These are phyloP conservation scores for Backusella tarrabulga DNA, from an alignment of 192 early-diverging fungal genomes.

Conservation along the genomic window DNA sequence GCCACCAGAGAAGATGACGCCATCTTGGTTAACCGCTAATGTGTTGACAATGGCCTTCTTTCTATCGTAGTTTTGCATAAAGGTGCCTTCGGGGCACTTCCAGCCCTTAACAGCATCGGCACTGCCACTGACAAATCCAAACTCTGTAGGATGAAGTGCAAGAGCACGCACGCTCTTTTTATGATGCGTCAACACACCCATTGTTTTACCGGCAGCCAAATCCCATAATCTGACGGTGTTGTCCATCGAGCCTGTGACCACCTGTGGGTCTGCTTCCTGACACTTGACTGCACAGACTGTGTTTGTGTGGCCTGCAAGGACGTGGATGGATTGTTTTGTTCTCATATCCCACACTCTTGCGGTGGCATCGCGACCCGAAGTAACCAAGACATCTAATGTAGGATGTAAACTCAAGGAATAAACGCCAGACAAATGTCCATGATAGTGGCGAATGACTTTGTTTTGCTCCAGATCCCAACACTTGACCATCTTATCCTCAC, in stretches of 20 bases:
- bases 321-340: conserved; percentile 90
- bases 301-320: conserved; percentile 81
- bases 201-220: conserved; percentile 92
- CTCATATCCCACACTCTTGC: conserved; percentile 99
- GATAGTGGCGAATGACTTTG: conserved; percentile 98
- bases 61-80: conserved; percentile 92
- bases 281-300: conserved; percentile 88
- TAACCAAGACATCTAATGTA: conserved; percentile 91
- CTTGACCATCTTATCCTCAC: conserved; percentile 98
- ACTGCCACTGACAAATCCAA: conserved; percentile 86
- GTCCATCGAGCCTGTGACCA: conserved; percentile 93
- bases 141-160: conserved; percentile 90
- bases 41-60: conserved; percentile 90
- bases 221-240: conserved; percentile 96
- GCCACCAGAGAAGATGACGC: conserved; percentile 94
- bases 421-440: conserved; percentile 95
- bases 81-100: conserved; percentile 93
- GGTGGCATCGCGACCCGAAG: conserved; percentile 91
- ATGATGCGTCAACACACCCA: conserved; percentile 94
- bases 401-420: conserved; percentile 93
- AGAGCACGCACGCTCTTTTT: conserved; percentile 95
- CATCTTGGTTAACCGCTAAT: conserved; percentile 84
- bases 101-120: conserved; percentile 97
- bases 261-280: conserved; percentile 96
- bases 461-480: conserved; percentile 99